These are phyloP conservation scores for Rhodomyrtus psidioides DNA, from an alignment of 441 rosid genomes.

Conservation along the genomic window DNA sequence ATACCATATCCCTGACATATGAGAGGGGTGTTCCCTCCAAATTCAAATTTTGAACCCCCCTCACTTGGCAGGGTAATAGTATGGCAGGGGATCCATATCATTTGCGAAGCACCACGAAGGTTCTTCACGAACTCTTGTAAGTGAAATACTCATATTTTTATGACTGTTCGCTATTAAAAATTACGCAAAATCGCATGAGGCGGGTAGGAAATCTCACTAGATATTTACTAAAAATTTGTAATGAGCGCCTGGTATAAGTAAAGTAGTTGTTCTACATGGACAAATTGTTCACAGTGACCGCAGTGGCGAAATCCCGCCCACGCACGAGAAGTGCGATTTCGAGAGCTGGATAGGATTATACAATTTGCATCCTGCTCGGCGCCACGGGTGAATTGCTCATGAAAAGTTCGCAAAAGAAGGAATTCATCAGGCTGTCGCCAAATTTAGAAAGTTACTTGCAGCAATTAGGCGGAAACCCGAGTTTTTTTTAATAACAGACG, in stretches of 20 bases:
- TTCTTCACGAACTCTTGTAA: not conserved
- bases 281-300: not conserved
- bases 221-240: not conserved
- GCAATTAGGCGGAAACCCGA: not conserved
- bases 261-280: not conserved
- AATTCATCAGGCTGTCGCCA: not conserved
- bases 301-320: not conserved
- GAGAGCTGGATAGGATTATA: not conserved
- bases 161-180: accelerated
- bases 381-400: not conserved
- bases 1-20: too few relatives aligned
- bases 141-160: not conserved
- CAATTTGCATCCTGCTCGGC: not conserved
- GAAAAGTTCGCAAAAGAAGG: not conserved
- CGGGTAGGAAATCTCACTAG: not conserved
- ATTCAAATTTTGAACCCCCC: too few relatives aligned
- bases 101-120: not conserved
- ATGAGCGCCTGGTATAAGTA: too few relatives aligned
- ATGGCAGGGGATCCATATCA: too few relatives aligned
- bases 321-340: too few relatives aligned
- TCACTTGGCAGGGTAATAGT: too few relatives aligned
- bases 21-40: too few relatives aligned
- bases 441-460: not conserved
- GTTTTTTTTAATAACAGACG: not conserved
- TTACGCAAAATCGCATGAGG: not conserved